Conservation (phyloP, 106 monocot genomes). For the Narthecium ossifragum region DNA sequence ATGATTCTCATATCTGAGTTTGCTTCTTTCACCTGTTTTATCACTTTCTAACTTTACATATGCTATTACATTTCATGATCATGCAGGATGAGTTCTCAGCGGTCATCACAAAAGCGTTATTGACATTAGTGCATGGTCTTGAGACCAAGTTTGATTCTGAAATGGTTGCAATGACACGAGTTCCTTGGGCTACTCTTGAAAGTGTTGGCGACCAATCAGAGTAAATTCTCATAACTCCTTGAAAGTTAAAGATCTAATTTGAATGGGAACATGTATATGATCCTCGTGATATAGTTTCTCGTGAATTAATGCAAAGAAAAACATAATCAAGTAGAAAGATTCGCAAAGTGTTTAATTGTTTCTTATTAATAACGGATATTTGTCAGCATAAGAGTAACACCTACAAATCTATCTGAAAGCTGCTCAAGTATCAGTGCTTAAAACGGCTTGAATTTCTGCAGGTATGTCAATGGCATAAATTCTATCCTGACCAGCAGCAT, state of each 20-base stretch:
- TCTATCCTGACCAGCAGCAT: constrained; percentile 82
- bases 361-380: too few relatives aligned
- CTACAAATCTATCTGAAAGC: constrained; percentile 1
- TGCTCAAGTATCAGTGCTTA: background rate
- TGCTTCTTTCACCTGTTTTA: background rate
- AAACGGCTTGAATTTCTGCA: constrained; percentile 20
- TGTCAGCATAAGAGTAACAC: too few relatives aligned
- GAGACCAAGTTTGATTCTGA: constrained; percentile 99
- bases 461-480: constrained; percentile 98
- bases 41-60: background rate
- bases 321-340: too few relatives aligned
- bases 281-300: too few relatives aligned
- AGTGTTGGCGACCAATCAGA: constrained; percentile 99
- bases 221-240: constrained; percentile 33
- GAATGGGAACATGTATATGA: too few relatives aligned
- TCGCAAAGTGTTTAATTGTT: too few relatives aligned
- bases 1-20: too few relatives aligned
- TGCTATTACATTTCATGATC: background rate
- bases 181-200: constrained; percentile 95
- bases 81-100: constrained; percentile 95
- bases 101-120: constrained; percentile 83
- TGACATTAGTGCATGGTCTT: constrained; percentile 92
- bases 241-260: too few relatives aligned
- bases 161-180: constrained; percentile 98
- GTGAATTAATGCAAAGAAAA: too few relatives aligned